Evolutionary conservation across 225 moss, liverwort and hornwort species (phyloP).

Genomic region (Sphagnum tenellum): DNA sequence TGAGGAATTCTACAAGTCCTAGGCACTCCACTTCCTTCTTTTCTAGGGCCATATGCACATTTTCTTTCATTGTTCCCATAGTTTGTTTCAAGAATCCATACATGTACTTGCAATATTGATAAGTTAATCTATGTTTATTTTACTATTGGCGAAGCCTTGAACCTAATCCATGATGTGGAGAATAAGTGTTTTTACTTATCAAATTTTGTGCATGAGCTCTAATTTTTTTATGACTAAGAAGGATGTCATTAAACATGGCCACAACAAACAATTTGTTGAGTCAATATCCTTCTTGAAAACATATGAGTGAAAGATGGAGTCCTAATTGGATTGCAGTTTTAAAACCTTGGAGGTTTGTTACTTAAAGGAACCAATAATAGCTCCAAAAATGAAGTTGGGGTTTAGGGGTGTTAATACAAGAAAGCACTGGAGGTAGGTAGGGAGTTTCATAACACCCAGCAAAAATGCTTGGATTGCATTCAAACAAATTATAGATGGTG

Average conservation of each 20-base stretch:
- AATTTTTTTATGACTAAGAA: too few relatives aligned
- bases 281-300: not conserved
- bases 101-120: constrained; percentile 59
- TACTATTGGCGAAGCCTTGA: not conserved
- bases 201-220: too few relatives aligned
- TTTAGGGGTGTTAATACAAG: constrained; percentile 37
- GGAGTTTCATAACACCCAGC: constrained; percentile 91
- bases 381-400: constrained; percentile 57
- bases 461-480: constrained; percentile 86
- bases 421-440: constrained; percentile 75
- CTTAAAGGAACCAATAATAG: constrained; percentile 57
- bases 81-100: constrained; percentile 68
- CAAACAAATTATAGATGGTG: constrained; percentile 76
- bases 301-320: not conserved
- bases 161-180: not conserved
- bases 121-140: not conserved
- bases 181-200: not conserved
- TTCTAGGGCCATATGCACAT: constrained; percentile 29
- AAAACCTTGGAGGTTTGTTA: constrained; percentile 5
- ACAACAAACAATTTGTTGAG: too few relatives aligned
- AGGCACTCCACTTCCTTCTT: constrained; percentile 76
- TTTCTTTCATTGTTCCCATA: constrained; percentile 59
- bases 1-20: constrained; percentile 59
- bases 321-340: not conserved
- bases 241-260: too few relatives aligned